Evolutionary conservation across 352 stramenopile species (phyloP).

Genomic region (Globisporangium parvum): DNA sequence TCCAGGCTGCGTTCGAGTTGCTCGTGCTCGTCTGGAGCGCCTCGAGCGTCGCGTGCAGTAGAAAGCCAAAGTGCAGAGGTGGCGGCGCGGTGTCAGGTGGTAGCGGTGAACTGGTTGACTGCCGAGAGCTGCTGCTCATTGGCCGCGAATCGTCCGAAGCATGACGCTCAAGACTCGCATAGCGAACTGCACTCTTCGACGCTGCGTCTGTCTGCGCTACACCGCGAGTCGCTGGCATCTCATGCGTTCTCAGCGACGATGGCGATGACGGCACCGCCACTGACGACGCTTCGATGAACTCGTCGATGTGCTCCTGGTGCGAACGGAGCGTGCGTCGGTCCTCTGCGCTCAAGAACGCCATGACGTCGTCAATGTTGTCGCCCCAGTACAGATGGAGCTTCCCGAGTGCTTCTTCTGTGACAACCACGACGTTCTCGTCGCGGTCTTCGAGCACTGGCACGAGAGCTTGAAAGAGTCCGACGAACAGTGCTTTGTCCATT

Average conservation of each 20-base stretch:
- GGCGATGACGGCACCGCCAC: neutral
- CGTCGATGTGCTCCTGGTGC: conserved; percentile 43
- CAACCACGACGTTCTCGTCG: conserved; percentile 52
- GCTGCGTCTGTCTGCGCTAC: too few relatives aligned
- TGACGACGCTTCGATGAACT: conserved; percentile 33
- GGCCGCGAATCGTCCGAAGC: neutral
- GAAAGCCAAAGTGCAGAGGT: conserved; percentile 37
- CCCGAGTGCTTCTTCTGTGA: conserved; percentile 52
- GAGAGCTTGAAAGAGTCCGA: conserved; percentile 47
- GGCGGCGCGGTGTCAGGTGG: neutral
- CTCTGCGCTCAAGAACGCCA: conserved; percentile 55
- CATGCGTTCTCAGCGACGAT: neutral
- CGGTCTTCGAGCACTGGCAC: conserved; percentile 55
- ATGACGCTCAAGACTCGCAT: too few relatives aligned
- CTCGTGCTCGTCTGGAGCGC: conserved; percentile 25
- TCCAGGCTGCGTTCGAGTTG: conserved; percentile 74
- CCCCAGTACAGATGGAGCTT: conserved; percentile 63
- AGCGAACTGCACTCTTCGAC: too few relatives aligned
- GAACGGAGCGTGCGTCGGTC: conserved; percentile 45
- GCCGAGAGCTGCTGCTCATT: conserved; percentile 1
- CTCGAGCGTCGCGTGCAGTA: conserved; percentile 31
- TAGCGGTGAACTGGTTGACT: neutral
- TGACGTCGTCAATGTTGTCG: conserved; percentile 29
- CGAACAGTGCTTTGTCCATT: conserved; percentile 47
- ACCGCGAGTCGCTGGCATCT: too few relatives aligned